phyloP scores from a whole-genome alignment of 352 stramenopile genomes.

The Pythium inflatum region DNA sequence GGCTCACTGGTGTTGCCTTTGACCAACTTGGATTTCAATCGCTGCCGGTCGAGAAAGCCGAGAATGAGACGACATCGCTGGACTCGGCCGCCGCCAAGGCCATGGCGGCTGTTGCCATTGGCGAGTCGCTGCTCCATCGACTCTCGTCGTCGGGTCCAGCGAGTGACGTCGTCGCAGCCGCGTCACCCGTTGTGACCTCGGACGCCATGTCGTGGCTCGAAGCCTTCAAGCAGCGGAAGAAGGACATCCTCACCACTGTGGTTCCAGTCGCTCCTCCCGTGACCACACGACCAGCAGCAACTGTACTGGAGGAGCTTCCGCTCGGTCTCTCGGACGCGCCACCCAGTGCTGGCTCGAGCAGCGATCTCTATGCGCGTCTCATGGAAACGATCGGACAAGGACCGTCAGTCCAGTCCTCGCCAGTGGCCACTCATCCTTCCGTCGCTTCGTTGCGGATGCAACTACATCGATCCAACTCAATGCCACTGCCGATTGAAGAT shows the following conservation, averaged over 20 bases:
- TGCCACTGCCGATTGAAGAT: slow-evolving; percentile 32
- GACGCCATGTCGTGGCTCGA: slow-evolving; percentile 70
- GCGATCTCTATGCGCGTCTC: slow-evolving; percentile 32
- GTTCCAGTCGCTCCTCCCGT: background rate
- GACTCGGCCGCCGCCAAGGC: slow-evolving; percentile 36
- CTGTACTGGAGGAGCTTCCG: slow-evolving; percentile 3
- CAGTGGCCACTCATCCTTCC: background rate
- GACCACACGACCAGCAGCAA: background rate
- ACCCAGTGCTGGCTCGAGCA: slow-evolving; percentile 3
- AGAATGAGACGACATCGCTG: slow-evolving; percentile 23
- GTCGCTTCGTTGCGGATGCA: slow-evolving; percentile 2
- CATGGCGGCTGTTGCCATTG: slow-evolving; percentile 34
- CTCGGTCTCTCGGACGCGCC: background rate
- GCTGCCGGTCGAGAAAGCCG: background rate
- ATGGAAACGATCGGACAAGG: slow-evolving; percentile 32
- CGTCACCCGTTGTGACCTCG: slow-evolving; percentile 34
- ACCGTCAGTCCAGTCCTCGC: background rate
- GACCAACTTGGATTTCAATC: slow-evolving; percentile 56
- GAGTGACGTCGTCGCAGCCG: no score
- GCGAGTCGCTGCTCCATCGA: slow-evolving; percentile 42
- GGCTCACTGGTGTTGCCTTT: slow-evolving; percentile 50
- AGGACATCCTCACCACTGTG: slow-evolving; percentile 55
- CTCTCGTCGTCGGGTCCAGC: no score
- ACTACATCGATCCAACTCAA: slow-evolving; percentile 22
- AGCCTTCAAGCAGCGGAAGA: slow-evolving; percentile 65